Conservation (phyloP, 2,329 filamentous ascomycete species). For the Leptodontidium sp. region DNA sequence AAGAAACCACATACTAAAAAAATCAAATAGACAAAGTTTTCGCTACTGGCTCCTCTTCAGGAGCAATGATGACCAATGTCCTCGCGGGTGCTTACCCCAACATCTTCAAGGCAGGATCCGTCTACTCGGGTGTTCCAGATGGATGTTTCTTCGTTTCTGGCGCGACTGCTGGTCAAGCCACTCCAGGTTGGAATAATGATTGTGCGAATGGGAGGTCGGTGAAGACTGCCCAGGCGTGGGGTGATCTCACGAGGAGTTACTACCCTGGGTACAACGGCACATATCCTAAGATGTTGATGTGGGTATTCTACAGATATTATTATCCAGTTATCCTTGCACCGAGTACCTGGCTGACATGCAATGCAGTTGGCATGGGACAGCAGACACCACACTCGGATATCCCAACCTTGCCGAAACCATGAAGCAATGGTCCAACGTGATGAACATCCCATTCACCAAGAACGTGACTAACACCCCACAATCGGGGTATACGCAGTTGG, state of each 20-base stretch:
- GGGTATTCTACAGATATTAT: constrained; percentile 1
- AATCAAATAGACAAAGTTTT: constrained; percentile 53
- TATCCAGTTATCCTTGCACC: background rate
- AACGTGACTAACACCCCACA: constrained; percentile 44
- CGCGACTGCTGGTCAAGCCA: constrained; percentile 54
- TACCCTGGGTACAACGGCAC: constrained; percentile 50
- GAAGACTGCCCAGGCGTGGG: constrained; percentile 56
- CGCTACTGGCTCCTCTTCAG: constrained; percentile 58
- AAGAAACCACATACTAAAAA: too few relatives aligned
- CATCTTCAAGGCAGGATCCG: constrained; percentile 54
- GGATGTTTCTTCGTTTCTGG: constrained; percentile 52
- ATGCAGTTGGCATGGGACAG: constrained; percentile 50
- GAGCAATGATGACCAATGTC: constrained; percentile 57
- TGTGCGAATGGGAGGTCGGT: constrained; percentile 51
- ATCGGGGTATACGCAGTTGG: constrained; percentile 45
- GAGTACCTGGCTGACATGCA: background rate
- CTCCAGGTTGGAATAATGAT: constrained; percentile 60
- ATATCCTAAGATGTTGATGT: constrained; percentile 50
- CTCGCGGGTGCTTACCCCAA: constrained; percentile 57
- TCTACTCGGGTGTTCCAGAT: constrained; percentile 54
- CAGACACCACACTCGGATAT: constrained; percentile 50
- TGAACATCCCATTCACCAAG: constrained; percentile 43
- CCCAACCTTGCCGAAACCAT: constrained; percentile 53
- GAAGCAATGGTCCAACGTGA: constrained; percentile 58
- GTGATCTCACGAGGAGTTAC: constrained; percentile 53